Evolutionary conservation across 192 early-diverging fungal genomes (phyloP).

Genomic region (Mortierella antarctica): DNA sequence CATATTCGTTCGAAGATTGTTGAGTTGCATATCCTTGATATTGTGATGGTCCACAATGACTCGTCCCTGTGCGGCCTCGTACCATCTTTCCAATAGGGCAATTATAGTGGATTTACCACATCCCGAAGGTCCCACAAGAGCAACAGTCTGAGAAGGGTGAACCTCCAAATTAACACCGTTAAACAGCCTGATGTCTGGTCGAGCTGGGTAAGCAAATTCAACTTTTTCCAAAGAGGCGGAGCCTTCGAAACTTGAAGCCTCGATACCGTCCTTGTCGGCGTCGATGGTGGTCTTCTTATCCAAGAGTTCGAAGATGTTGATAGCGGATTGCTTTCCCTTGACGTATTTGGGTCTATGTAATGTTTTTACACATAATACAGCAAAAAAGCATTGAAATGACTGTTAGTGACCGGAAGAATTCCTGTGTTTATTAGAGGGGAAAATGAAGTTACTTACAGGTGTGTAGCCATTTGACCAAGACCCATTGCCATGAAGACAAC

Average conservation of each 20-base stretch:
- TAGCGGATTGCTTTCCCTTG: slow-evolving; percentile 67
- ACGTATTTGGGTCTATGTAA: slow-evolving; percentile 71
- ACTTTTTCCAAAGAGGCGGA: slow-evolving; percentile 45
- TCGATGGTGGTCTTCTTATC: slow-evolving; percentile 63
- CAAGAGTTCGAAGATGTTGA: slow-evolving; percentile 59
- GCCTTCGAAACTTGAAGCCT: slow-evolving; percentile 42
- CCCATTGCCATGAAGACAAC: slow-evolving; percentile 53
- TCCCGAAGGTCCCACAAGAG: slow-evolving; percentile 82
- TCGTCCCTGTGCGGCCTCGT: slow-evolving; percentile 58
- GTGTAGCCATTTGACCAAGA: slow-evolving; percentile 52
- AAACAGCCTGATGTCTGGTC: slow-evolving; percentile 69
- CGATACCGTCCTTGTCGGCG: slow-evolving; percentile 35
- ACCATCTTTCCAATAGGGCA: slow-evolving; percentile 68
- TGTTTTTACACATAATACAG: too few species aligned
- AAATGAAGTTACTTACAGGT: slow-evolving; percentile 51
- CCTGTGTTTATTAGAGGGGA: too few species aligned
- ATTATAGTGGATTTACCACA: slow-evolving; percentile 76
- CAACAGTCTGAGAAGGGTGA: slow-evolving; percentile 74
- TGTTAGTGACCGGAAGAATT: too few species aligned
- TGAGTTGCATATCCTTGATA: slow-evolving; percentile 58
- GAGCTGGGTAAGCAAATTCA: slow-evolving; percentile 67
- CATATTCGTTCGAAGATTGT: slow-evolving; percentile 56
- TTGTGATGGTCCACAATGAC: slow-evolving; percentile 56
- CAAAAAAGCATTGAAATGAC: too few species aligned
- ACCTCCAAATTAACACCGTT: slow-evolving; percentile 64